Evolutionary conservation across 2,329 filamentous ascomycete genomes (phyloP).

Genomic region (Sarocladium oryzae): DNA sequence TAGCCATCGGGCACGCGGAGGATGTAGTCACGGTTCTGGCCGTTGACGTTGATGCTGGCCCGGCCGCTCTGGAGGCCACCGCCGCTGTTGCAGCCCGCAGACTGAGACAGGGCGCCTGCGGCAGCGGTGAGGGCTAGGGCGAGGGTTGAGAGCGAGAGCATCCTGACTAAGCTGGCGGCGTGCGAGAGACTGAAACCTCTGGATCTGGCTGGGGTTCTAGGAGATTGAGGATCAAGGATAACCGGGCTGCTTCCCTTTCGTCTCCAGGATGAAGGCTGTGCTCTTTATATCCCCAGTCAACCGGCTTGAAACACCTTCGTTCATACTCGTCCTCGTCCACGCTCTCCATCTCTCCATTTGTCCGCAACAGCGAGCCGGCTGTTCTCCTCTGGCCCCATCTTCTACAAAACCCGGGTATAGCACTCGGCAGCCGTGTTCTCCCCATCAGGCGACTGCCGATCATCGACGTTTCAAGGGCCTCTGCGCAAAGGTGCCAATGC

Average conservation of each 20-base stretch:
- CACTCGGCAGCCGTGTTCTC: not conserved
- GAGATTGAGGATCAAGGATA: not conserved
- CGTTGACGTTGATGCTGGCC: slow-evolving; percentile 25
- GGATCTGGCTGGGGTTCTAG: not conserved
- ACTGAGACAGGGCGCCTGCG: slow-evolving; percentile 7
- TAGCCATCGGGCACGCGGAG: slow-evolving; percentile 32
- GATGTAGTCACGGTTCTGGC: slow-evolving; percentile 28
- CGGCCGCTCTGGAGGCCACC: slow-evolving; percentile 21
- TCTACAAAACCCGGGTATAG: not conserved
- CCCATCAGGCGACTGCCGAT: slow-evolving; percentile 1
- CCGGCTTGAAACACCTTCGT: not conserved
- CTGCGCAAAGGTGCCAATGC: not conserved
- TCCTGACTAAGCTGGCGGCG: not conserved
- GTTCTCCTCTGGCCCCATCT: not conserved
- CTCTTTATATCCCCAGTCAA: not conserved
- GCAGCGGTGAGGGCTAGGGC: not conserved
- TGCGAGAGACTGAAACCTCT: not conserved
- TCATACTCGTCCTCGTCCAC: too few species aligned
- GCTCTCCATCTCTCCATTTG: not conserved
- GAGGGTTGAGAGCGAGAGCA: slow-evolving; percentile 1
- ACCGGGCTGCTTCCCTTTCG: not conserved
- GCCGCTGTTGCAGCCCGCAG: slow-evolving; percentile 27
- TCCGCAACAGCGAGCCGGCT: too few species aligned
- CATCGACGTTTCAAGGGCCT: slow-evolving; percentile 3
- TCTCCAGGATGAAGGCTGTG: not conserved